These are phyloP conservation scores for Escallonia herrerae DNA, from an alignment of 129 eudicot genomes.

Conservation along the genomic window DNA sequence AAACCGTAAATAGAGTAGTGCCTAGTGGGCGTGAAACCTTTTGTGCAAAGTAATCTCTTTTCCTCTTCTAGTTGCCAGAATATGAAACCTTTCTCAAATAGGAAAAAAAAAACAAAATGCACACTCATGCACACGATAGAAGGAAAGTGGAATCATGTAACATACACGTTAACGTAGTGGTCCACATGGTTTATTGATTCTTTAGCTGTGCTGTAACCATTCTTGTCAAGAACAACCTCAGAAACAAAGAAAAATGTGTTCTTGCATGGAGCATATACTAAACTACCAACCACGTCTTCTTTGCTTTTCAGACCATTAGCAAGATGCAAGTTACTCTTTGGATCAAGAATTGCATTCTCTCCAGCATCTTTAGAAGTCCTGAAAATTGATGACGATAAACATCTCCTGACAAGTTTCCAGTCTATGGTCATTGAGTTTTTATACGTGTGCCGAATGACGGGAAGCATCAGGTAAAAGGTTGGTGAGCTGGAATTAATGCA, in stretches of 20 bases:
- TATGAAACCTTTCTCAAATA: no score
- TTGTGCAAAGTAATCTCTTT: no score
- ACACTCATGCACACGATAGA: background rate
- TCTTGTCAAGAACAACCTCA: constrained; percentile 40
- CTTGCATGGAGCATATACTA: constrained; percentile 80
- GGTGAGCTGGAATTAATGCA: constrained; percentile 28
- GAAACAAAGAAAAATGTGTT: constrained; percentile 74
- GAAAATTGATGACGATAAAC: constrained; percentile 86
- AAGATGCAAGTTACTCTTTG: constrained; percentile 42
- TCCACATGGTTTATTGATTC: constrained; percentile 43
- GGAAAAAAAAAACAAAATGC: background rate
- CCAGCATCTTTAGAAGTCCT: constrained; percentile 20
- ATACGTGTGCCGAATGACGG: constrained; percentile 31
- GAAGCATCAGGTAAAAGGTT: constrained; percentile 75
- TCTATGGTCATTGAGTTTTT: constrained; percentile 47
- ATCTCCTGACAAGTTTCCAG: constrained; percentile 68
- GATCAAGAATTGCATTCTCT: constrained; percentile 7
- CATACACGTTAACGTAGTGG: constrained; percentile 60
- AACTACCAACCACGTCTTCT: constrained; percentile 50
- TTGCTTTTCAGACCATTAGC: constrained; percentile 48
- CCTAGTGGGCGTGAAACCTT: no score
- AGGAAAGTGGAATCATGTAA: constrained; percentile 13
- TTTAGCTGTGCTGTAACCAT: constrained; percentile 46
- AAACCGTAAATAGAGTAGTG: no score
- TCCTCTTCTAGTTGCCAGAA: no score